Base-by-base conservation (phyloP, 371 early-diverging fungal species). In the Rhizopus sp. region DNA sequence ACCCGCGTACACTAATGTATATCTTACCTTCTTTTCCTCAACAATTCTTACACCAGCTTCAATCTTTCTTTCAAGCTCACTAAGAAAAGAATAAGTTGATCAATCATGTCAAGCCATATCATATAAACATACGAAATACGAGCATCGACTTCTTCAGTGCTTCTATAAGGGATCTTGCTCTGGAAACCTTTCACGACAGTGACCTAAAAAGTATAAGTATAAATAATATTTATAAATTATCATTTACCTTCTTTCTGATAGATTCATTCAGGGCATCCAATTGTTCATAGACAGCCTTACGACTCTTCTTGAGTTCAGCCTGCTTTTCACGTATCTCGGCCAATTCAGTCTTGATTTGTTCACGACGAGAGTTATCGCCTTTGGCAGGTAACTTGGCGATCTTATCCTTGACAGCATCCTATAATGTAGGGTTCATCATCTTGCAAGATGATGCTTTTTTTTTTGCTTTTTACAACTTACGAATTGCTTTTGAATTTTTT, bases 151-250 rank as follows among this genome's bases (percentile, higher is more conserved):
- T 93, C 96, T 33, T 78, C 90, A 17, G 82, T 78, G 34, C 81
- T 84, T 77, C 87, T 92, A 80, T 74, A 93, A 31, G 88, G 87
- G 31, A 89, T 78, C 73, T 90, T 93, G 64, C 88, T 80, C 69
- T 90, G 88, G 64, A 84, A 73, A 30, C 77, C 74, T 55, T 60
- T 68, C 41, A 68, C 63, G 48, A 57, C 55, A 54, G 57, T 50
- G 8, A 68, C 63, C 68, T 67, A 57, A 53, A 46, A 44, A 29
- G 17, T 12, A 51, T 47, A 10, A 5, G 42, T 10, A 23, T 23
- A 29, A 23, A 53, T 12, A 13, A 50, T 17, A n/a, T 38, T 35
- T 32, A 12, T 40, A 23, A 47, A 23, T 31, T 41, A 9, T 44
- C 34, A 30, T 16, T 9, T 42, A 65, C 92, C 83, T 88, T 91